These are phyloP conservation scores for Lecanicillium sp. DNA, from an alignment of 2,329 filamentous ascomycete genomes.

Conservation along the genomic window DNA sequence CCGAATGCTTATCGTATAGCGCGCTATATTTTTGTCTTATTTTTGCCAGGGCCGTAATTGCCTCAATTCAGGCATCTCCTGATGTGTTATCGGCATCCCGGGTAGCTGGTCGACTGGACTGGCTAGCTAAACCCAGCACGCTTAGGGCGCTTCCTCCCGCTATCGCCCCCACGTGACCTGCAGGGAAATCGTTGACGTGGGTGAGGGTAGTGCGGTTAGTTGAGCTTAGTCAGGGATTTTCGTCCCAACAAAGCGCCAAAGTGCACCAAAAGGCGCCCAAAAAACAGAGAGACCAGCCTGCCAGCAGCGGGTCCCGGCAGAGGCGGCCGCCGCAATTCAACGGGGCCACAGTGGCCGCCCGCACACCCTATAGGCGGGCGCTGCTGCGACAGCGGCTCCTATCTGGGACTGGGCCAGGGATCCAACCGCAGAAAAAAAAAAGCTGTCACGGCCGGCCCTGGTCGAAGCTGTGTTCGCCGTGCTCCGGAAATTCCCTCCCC, in stretches of 20 bases:
- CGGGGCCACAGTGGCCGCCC: slow-evolving; percentile 2
- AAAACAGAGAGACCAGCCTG: no score
- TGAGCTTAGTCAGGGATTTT: slow-evolving; percentile 2
- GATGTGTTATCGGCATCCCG: no score
- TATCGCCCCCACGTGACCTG: no score
- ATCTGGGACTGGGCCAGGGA: background rate
- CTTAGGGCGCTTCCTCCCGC: no score
- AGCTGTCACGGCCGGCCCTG: slow-evolving; percentile 3
- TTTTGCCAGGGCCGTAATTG: no score
- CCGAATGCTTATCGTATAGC: no score
- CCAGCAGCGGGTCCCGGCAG: slow-evolving; percentile 1
- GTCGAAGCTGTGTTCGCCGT: slow-evolving; percentile 8
- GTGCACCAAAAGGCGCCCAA: background rate
- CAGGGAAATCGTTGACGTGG: no score
- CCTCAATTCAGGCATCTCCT: no score
- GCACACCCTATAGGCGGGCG: background rate
- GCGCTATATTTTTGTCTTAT: no score
- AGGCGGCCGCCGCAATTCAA: slow-evolving; percentile 1
- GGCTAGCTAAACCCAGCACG: no score
- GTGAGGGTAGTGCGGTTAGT: no score
- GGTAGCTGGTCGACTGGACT: no score
- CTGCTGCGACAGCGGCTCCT: slow-evolving; percentile 2
- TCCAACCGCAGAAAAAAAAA: slow-evolving; percentile 4
- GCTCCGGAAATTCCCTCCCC: slow-evolving; percentile 10
- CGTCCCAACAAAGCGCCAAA: slow-evolving; percentile 8